Evolutionary conservation across 106 monocot species (phyloP).

Genomic region (Dendrobium catenatum): DNA sequence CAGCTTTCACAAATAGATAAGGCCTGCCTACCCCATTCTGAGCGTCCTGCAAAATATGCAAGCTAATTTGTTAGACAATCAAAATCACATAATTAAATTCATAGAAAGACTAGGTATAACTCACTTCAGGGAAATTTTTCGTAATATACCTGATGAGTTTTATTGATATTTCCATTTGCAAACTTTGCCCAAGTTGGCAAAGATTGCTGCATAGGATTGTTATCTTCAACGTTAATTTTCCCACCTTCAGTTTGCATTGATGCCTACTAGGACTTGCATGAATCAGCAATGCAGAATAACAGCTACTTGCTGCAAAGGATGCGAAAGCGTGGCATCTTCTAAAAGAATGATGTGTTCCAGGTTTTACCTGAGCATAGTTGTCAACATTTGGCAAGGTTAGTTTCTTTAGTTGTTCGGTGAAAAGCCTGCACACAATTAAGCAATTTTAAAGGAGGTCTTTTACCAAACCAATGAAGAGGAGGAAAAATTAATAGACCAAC

Average conservation of each 20-base stretch:
- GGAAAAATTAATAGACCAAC: too few species aligned
- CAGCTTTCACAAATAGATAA: constrained; percentile 12
- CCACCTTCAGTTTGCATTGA: constrained; percentile 17
- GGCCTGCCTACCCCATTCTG: constrained; percentile 10
- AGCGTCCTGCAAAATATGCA: constrained; percentile 17
- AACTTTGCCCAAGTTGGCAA: constrained; percentile 14
- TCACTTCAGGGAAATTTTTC: neutral
- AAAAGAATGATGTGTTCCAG: neutral
- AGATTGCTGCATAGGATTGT: constrained; percentile 18
- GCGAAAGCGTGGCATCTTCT: neutral
- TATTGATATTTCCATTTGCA: constrained; percentile 12
- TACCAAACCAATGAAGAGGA: neutral
- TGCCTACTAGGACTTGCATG: constrained; percentile 12
- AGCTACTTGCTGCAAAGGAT: neutral
- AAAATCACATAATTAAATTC: neutral
- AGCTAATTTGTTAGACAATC: neutral
- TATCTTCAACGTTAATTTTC: constrained; percentile 20
- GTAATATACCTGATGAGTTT: constrained; percentile 17
- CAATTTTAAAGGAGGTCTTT: neutral
- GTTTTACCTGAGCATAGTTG: constrained; percentile 35
- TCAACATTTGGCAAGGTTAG: constrained; percentile 30
- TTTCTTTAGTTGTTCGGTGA: constrained; percentile 49
- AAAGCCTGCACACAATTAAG: constrained; percentile 43
- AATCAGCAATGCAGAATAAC: constrained; percentile 1
- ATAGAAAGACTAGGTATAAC: neutral